phyloP scores from a whole-genome alignment of 2,329 filamentous ascomycete genomes.

The Elsinoe batatas region DNA sequence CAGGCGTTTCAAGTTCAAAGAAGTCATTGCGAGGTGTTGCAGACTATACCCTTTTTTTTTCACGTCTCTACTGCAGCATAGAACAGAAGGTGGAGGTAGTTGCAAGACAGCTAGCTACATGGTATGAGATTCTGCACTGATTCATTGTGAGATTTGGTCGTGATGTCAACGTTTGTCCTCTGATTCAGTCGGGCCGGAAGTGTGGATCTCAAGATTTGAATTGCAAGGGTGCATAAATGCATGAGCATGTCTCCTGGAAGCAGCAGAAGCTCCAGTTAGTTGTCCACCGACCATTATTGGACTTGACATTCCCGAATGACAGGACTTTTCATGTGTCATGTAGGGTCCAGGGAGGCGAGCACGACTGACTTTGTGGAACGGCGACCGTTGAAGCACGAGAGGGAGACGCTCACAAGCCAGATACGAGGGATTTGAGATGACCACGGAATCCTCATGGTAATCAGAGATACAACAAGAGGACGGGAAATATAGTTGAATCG shows the following conservation, averaged over 20 bases:
- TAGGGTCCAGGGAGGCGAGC: conserved; percentile 4
- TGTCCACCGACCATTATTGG: too few species aligned
- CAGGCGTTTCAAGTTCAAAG: background rate
- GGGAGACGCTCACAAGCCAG: background rate
- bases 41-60: conserved; percentile 10
- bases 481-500: background rate
- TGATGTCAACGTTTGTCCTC: background rate
- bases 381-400: background rate
- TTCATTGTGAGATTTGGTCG: background rate
- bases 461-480: background rate
- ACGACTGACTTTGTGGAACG: background rate
- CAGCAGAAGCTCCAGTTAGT: background rate
- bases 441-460: background rate
- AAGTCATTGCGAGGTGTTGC: background rate
- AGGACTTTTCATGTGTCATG: background rate
- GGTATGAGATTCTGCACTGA: background rate
- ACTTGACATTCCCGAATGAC: too few species aligned
- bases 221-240: background rate
- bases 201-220: background rate
- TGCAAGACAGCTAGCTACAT: background rate
- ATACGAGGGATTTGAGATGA: background rate
- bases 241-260: background rate
- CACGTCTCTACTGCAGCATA: background rate
- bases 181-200: background rate
- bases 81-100: conserved; percentile 2